Base-by-base conservation (phyloP, 2,329 filamentous ascomycete species). In the Ilyonectria robusta region DNA sequence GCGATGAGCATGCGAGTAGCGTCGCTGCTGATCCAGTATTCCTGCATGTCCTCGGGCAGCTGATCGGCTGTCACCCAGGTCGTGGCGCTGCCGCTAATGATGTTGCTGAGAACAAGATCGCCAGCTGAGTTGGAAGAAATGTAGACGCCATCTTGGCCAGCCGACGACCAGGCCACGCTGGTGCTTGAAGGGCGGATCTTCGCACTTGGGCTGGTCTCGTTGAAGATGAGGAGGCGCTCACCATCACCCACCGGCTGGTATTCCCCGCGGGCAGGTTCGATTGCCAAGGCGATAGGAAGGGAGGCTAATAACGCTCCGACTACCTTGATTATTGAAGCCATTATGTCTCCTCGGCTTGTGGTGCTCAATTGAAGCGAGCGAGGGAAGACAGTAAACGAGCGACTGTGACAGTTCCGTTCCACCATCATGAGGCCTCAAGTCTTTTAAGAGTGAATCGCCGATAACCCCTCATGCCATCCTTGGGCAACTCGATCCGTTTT, bases 1-100 rank as follows among this genome's bases (percentile, higher is more conserved):
- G 90, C 84, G 80, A 90, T 89, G 19, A 93, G 80, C 0, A 93
- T 84, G 59, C 86, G 85, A 23, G 84, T 85, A 7, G 87, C 82
- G 73, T 91, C 89, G 2, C 87, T 80, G 46, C 87, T 89, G 70
- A 93, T 89, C 81, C 84, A 89, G 77, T 89, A 92, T 48, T 89
- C 86, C 67, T 81, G 81, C 65, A 87, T 82, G 58, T 85, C 84
- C 2, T 82, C 78, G 0, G 89, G 89, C 2, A 92, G 83, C 66
- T 88, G 81, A 66, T 87, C 86, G 2, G 87, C 85, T 2, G 86
- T 80, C 6, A 92, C 84, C 65, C 92, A 90, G 0, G 85, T 88
- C 26, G 84, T 84, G 35, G 81, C 86, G 11, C 87, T 82, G 48
- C 86, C 86, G 0, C 87, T 89, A 44, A 87, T 84, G 57, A 92